Evolutionary conservation across 306 rosid species (phyloP).

Genomic region (Acacia melanoxylon): DNA sequence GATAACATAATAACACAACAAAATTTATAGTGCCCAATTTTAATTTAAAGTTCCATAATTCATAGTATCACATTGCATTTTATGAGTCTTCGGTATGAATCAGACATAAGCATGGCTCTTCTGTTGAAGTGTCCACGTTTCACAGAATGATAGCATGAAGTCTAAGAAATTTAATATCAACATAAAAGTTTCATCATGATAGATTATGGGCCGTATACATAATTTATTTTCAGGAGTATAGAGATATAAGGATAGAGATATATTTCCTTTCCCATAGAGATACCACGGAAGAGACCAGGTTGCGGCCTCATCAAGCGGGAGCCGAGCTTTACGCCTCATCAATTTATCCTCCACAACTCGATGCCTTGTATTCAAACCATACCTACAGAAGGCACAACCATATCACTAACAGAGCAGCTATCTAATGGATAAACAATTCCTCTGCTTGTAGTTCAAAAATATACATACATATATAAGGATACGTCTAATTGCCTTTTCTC

Average conservation of each 20-base stretch:
- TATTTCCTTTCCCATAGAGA: conserved; percentile 90
- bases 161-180: not conserved
- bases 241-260: conserved; percentile 34
- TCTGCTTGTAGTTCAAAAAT: not conserved
- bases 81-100: not conserved
- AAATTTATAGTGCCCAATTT: not conserved
- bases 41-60: not conserved
- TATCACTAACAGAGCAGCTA: conserved; percentile 17
- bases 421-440: conserved; percentile 21
- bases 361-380: conserved; percentile 65
- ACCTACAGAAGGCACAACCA: conserved; percentile 44
- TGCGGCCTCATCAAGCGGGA: conserved; percentile 92
- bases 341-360: conserved; percentile 88
- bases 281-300: conserved; percentile 98
- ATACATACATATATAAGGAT: not conserved
- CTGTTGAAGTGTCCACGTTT: not conserved
- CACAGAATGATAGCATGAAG: not conserved
- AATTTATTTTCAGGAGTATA: conserved; percentile 24
- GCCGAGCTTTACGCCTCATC: conserved; percentile 93
- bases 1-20: not conserved
- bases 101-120: not conserved
- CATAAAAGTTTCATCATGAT: conserved; percentile 4
- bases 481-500: not conserved
- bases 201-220: conserved; percentile 16
- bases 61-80: not conserved